These are phyloP conservation scores for Yamadazyma insecticola DNA, from an alignment of 805 yeast genomes.

Conservation along the genomic window DNA sequence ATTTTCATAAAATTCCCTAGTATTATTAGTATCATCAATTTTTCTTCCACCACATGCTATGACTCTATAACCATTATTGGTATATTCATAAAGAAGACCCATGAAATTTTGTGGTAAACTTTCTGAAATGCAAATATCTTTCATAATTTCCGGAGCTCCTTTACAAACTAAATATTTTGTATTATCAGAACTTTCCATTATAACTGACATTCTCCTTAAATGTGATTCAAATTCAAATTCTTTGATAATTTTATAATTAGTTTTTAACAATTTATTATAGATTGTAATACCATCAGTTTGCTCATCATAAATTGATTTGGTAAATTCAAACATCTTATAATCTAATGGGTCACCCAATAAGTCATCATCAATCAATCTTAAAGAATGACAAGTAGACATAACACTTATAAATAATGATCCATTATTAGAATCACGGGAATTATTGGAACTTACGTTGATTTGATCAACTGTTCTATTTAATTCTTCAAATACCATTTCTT, in stretches of 20 bases:
- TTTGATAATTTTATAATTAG: slow-evolving; percentile 31
- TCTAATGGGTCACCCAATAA: slow-evolving; percentile 93
- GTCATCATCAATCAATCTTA: slow-evolving; percentile 72
- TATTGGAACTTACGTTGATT: slow-evolving; percentile 3
- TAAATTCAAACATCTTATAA: slow-evolving; percentile 86
- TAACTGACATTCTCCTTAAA: slow-evolving; percentile 85
- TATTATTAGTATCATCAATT: slow-evolving; percentile 19
- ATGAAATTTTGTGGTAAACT: slow-evolving; percentile 73
- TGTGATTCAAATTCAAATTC: slow-evolving; percentile 83
- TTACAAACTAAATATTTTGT: slow-evolving; percentile 46
- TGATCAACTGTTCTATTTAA: slow-evolving; percentile 9
- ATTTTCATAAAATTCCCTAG: slow-evolving; percentile 66
- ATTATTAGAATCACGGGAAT: slow-evolving; percentile 23
- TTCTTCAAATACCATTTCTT: slow-evolving; percentile 32
- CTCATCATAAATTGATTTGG: slow-evolving; percentile 73
- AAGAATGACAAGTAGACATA: slow-evolving; percentile 82
- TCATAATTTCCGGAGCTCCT: slow-evolving; percentile 96
- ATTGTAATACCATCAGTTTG: slow-evolving; percentile 26
- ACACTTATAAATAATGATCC: slow-evolving; percentile 32
- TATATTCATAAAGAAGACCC: slow-evolving; percentile 72
- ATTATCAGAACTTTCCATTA: slow-evolving; percentile 41
- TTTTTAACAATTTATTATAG: slow-evolving; percentile 6
- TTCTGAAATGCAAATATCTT: slow-evolving; percentile 65
- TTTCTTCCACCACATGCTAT: slow-evolving; percentile 84
- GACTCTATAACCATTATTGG: slow-evolving; percentile 92